These are phyloP conservation scores for Globisporangium spiculum DNA, from an alignment of 352 stramenopile genomes.

Conservation along the genomic window DNA sequence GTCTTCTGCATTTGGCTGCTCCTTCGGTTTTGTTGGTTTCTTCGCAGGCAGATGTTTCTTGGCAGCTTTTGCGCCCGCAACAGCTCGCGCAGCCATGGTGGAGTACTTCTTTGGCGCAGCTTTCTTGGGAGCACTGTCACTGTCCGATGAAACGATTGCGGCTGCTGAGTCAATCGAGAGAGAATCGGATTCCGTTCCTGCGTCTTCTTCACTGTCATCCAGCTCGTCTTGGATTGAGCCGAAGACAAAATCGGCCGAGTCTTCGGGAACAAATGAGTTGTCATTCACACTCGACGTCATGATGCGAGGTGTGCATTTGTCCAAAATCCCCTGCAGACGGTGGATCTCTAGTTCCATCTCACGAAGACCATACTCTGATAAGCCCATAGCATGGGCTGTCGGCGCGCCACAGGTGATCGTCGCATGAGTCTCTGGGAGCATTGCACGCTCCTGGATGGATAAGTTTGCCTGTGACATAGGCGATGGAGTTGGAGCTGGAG, in stretches of 20 bases:
- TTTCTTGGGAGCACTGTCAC: constrained; percentile 18
- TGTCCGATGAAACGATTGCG: constrained; percentile 16
- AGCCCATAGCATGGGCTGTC: constrained; percentile 75
- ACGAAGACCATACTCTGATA: constrained; percentile 69
- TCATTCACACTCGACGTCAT: constrained; percentile 26
- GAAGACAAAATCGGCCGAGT: constrained; percentile 49
- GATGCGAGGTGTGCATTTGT: constrained; percentile 54
- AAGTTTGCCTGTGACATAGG: constrained; percentile 15
- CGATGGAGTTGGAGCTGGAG: background rate
- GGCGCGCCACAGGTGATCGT: constrained; percentile 81
- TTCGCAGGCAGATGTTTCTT: constrained; percentile 45
- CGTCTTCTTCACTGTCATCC: constrained; percentile 31
- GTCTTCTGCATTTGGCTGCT: constrained; percentile 42
- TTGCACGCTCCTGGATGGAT: constrained; percentile 36
- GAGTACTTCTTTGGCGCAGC: constrained; percentile 47
- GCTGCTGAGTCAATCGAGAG: constrained; percentile 17
- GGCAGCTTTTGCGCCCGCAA: constrained; percentile 49
- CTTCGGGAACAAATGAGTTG: constrained; percentile 44
- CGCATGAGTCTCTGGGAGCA: constrained; percentile 55
- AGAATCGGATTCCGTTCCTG: background rate
- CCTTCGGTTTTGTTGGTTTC: constrained; percentile 35
- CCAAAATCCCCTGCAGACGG: constrained; percentile 52
- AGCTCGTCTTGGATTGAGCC: constrained; percentile 44
- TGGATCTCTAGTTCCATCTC: constrained; percentile 86
- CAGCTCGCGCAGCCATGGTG: constrained; percentile 53